Conservation (phyloP, 495 filamentous ascomycete genomes). For the Neurospora discreta region DNA sequence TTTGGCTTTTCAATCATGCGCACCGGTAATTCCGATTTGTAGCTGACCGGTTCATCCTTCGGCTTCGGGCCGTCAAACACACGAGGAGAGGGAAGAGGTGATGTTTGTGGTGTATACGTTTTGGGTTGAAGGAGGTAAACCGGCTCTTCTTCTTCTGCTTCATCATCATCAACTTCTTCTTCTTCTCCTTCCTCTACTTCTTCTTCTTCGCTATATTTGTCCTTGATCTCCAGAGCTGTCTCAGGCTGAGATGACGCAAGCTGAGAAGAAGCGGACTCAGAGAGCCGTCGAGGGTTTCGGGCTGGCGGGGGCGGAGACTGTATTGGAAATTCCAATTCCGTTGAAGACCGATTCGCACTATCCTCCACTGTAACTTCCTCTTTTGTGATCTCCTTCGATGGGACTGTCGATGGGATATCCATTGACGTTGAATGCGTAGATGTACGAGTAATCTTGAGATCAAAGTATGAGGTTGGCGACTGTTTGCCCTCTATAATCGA, state of each 20-base stretch:
- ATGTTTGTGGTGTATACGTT: slow-evolving; percentile 42
- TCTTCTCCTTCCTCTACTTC: slow-evolving; percentile 20
- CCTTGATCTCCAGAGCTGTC: not conserved
- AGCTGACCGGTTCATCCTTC: not conserved
- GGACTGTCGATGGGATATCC: not conserved
- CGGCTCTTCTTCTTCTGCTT: slow-evolving; percentile 17
- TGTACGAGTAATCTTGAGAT: slow-evolving; percentile 2
- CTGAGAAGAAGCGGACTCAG: slow-evolving; percentile 9
- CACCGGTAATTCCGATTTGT: not conserved
- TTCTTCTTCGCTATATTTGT: slow-evolving; percentile 8
- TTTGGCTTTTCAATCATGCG: not conserved
- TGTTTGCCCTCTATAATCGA: slow-evolving; percentile 7
- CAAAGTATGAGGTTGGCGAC: slow-evolving; percentile 7
- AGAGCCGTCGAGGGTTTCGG: slow-evolving; percentile 21
- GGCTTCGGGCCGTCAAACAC: slow-evolving; percentile 8
- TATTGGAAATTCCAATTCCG: not conserved
- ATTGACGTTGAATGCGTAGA: not conserved
- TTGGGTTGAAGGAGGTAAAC: slow-evolving; percentile 40
- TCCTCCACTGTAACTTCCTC: not conserved
- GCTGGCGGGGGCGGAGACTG: slow-evolving; percentile 13
- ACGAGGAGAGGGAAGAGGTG: slow-evolving; percentile 34
- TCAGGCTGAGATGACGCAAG: slow-evolving; percentile 8
- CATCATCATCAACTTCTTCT: not conserved
- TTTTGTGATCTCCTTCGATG: not conserved
- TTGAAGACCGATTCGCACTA: not conserved